phyloP scores from a whole-genome alignment of 768 basidiomycete genomes.

The Galerina sulciceps region DNA sequence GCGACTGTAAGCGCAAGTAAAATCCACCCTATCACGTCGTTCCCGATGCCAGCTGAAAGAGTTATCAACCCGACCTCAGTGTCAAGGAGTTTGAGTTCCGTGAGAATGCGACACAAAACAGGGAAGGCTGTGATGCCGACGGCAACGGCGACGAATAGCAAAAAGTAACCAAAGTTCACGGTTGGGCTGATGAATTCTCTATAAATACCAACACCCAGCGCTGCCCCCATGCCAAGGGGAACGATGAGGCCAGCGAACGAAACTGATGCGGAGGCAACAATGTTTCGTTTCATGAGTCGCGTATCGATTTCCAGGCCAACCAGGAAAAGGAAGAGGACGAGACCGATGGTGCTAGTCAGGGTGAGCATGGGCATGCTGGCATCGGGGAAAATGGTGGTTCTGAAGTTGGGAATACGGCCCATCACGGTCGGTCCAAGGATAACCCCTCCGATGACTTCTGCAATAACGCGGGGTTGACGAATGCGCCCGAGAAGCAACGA shows the following conservation, averaged over 20 bases:
- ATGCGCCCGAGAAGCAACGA: conserved; percentile 66
- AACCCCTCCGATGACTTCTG: conserved; percentile 91
- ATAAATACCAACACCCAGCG: conserved; percentile 75
- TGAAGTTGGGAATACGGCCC: conserved; percentile 81
- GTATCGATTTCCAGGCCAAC: conserved; percentile 86
- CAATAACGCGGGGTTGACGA: conserved; percentile 90
- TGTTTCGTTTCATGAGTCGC: conserved; percentile 67
- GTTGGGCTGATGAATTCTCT: conserved; percentile 58
- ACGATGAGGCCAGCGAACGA: conserved; percentile 72
- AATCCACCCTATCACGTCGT: conserved; percentile 81
- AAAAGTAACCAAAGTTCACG: conserved; percentile 79
- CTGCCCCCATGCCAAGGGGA: conserved; percentile 83
- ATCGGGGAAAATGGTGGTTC: conserved; percentile 58
- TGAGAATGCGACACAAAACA: conserved; percentile 83
- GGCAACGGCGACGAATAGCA: conserved; percentile 85
- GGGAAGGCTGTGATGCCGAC: conserved; percentile 84
- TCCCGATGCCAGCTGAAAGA: conserved; percentile 83
- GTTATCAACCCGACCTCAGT: conserved; percentile 85
- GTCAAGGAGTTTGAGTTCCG: conserved; percentile 79
- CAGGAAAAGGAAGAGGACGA: conserved; percentile 81
- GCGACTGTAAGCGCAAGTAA: conserved; percentile 84
- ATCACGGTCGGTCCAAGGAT: conserved; percentile 79
- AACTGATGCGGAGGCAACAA: conserved; percentile 57
- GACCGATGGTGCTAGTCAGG: conserved; percentile 76
- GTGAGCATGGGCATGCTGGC: conserved; percentile 59